Conservation (phyloP, 768 basidiomycete species). For the Kwoniella botswanensis region DNA sequence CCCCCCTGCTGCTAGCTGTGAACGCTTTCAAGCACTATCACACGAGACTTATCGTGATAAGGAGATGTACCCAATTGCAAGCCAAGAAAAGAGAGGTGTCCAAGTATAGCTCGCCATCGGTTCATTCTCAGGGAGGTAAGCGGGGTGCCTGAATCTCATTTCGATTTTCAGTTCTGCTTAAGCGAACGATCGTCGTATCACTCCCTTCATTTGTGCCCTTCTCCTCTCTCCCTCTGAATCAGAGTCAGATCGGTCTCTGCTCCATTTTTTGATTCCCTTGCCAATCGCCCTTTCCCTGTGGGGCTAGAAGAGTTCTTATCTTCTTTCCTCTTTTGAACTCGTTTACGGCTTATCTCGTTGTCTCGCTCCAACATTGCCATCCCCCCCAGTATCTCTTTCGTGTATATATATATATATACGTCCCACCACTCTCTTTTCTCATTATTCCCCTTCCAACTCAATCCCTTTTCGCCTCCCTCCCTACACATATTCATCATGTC, state of each 20-base stretch:
- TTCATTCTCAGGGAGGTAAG: neutral
- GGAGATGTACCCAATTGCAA: neutral
- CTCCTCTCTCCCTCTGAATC: no score
- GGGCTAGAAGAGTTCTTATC: conserved; percentile 16
- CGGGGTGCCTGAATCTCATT: neutral
- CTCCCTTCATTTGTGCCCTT: neutral
- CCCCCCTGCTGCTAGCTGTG: neutral
- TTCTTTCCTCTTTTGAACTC: conserved; percentile 2
- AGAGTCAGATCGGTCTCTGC: neutral
- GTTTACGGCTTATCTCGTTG: conserved; percentile 15
- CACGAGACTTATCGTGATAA: neutral
- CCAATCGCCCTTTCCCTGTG: conserved; percentile 1
- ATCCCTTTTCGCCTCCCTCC: neutral
- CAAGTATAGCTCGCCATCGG: conserved; percentile 13
- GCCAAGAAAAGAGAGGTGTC: neutral
- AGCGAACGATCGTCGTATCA: conserved; percentile 1
- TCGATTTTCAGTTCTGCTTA: neutral
- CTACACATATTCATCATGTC: conserved; percentile 13
- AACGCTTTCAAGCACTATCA: neutral
- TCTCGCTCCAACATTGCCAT: conserved; percentile 1
- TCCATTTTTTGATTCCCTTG: neutral
- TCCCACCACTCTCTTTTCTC: neutral
- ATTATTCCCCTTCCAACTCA: conserved; percentile 1
- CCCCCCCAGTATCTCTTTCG: conserved; percentile 2
- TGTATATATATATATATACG: neutral